These are phyloP conservation scores for Ascochyta lentis DNA, from an alignment of 2,329 filamentous ascomycete species.

Conservation along the genomic window DNA sequence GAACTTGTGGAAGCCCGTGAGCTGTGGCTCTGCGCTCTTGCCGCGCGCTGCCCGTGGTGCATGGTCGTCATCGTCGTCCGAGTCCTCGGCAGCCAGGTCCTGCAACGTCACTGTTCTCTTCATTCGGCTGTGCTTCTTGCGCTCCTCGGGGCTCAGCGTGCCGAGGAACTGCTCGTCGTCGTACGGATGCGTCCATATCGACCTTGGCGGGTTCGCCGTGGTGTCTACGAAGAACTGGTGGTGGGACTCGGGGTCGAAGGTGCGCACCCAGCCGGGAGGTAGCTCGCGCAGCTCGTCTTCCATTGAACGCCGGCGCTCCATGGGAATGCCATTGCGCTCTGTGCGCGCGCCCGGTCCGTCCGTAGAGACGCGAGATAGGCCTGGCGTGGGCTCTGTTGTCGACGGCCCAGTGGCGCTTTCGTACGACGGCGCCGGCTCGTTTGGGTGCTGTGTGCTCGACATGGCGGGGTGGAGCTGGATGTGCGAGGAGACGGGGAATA, in stretches of 20 bases:
- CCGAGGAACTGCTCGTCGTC: conserved; percentile 63
- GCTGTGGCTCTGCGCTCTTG: conserved; percentile 23
- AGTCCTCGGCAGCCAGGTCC: conserved; percentile 55
- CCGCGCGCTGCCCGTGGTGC: conserved; percentile 10
- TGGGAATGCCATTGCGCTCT: conserved; percentile 61
- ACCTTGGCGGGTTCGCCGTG: conserved; percentile 59
- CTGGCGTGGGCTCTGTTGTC: conserved; percentile 28
- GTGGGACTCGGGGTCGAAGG: conserved; percentile 59
- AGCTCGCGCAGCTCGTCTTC: conserved; percentile 65
- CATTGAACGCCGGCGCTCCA: conserved; percentile 62
- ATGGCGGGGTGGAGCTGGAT: background rate
- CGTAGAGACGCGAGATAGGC: conserved; percentile 38
- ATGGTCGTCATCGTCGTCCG: conserved; percentile 38
- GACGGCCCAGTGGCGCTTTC: conserved; percentile 38
- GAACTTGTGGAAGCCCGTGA: conserved; percentile 53
- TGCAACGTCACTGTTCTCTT: conserved; percentile 49
- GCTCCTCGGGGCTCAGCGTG: conserved; percentile 57
- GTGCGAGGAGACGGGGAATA: no score
- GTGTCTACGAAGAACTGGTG: conserved; percentile 72
- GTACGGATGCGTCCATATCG: conserved; percentile 68
- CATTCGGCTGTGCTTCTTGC: conserved; percentile 54
- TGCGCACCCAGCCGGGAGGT: conserved; percentile 63
- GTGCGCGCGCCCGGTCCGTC: conserved; percentile 39
- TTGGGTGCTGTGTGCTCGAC: conserved; percentile 20
- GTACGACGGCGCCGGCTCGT: conserved; percentile 45